Percentiles rank a stretch among this genome's conserved stretches.
Conservation (phyloP, 306 rosid species). For the Begonia peltatifolia region DNA sequence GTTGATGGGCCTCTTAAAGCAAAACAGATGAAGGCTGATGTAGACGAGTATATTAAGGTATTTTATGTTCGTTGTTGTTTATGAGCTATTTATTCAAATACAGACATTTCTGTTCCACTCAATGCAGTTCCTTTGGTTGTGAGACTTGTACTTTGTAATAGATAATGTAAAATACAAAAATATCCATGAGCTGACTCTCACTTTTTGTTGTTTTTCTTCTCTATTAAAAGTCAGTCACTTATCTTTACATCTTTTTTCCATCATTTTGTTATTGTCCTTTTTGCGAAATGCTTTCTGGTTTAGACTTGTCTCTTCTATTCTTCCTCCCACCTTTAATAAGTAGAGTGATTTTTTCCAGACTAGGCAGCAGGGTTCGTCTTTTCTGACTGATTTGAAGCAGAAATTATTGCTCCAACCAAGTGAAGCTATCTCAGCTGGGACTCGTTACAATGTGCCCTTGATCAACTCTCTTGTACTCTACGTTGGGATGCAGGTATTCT, state of each 20-base stretch:
- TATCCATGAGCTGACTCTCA: too few relatives aligned
- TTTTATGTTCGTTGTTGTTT: not conserved
- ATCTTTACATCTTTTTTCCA: too few relatives aligned
- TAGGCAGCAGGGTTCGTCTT: slow-evolving; percentile 46
- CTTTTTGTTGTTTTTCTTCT: too few relatives aligned
- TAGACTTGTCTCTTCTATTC: not conserved
- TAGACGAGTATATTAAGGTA: slow-evolving; percentile 91
- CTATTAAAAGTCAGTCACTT: too few relatives aligned
- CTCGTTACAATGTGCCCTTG: slow-evolving; percentile 80
- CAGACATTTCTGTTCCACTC: too few relatives aligned
- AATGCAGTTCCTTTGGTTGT: too few relatives aligned
- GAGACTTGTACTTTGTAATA: too few relatives aligned
- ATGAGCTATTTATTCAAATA: too few relatives aligned
- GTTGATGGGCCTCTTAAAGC: slow-evolving; percentile 77
- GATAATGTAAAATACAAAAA: too few relatives aligned
- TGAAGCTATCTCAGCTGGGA: slow-evolving; percentile 78
- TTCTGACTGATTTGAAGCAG: slow-evolving; percentile 77
- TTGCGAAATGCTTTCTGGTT: not conserved
- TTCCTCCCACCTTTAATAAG: slow-evolving; percentile 1
- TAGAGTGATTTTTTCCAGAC: slow-evolving; percentile 39
- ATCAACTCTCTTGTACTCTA: slow-evolving; percentile 89
- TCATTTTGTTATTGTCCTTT: too few relatives aligned
- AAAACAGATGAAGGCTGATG: slow-evolving; percentile 83
- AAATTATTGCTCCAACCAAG: slow-evolving; percentile 62
- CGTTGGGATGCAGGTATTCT: slow-evolving; percentile 93